Conservation (phyloP, 768 basidiomycete genomes). For the Amanita subjunquillea region DNA sequence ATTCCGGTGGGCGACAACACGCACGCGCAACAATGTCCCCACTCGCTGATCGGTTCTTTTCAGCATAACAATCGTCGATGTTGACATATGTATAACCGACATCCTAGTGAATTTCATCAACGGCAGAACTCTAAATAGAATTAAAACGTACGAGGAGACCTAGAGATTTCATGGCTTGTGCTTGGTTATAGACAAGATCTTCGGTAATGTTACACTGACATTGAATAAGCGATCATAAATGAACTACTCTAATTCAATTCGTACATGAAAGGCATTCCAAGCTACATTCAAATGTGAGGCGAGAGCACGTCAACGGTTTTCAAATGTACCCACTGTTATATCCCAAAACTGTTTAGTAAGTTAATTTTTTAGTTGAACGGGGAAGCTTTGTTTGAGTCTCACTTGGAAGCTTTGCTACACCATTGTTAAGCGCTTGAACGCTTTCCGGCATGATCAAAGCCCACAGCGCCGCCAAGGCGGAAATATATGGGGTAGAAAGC, state of each 20-base stretch:
- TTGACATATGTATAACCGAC: constrained; percentile 53
- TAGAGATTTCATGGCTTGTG: constrained; percentile 43
- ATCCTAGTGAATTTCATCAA: constrained; percentile 21
- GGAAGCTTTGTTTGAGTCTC: constrained; percentile 4
- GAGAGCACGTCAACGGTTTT: not conserved
- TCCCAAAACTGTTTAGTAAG: constrained; percentile 30
- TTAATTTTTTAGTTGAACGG: not conserved
- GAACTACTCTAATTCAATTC: constrained; percentile 5
- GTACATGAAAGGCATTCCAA: constrained; percentile 61
- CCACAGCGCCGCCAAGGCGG: constrained; percentile 1
- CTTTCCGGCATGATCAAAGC: constrained; percentile 7
- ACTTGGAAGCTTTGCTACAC: constrained; percentile 28
- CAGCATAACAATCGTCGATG: constrained; percentile 58
- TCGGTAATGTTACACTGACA: constrained; percentile 50
- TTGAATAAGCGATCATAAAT: constrained; percentile 7
- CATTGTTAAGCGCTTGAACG: constrained; percentile 18
- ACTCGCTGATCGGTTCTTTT: constrained; percentile 35
- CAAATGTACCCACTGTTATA: constrained; percentile 44
- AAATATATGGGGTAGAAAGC: not conserved
- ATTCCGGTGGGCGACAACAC: not conserved
- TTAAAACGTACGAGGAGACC: constrained; percentile 33
- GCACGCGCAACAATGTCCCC: constrained; percentile 48
- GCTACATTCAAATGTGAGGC: constrained; percentile 22
- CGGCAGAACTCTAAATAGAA: not conserved
- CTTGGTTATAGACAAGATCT: constrained; percentile 36